A percentile compares a stretch with the other conserved stretches of the same genome.
Conservation (phyloP, 805 yeast species). For the Isabelozyma heimii region DNA sequence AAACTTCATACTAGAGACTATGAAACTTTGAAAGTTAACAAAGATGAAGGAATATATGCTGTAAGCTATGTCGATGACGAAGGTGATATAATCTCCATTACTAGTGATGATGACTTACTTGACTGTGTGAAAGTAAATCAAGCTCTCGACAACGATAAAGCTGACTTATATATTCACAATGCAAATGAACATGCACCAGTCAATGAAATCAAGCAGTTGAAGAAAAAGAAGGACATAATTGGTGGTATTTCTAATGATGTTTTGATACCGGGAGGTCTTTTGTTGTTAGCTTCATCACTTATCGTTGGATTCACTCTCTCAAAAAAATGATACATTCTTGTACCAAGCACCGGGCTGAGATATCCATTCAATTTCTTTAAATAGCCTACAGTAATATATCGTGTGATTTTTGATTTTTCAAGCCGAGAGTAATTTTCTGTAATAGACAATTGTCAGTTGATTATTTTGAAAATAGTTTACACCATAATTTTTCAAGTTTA, state of each 20-base stretch:
- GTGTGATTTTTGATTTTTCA: background rate
- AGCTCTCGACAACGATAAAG: constrained; percentile 51
- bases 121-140: constrained; percentile 68
- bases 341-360: no score
- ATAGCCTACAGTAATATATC: background rate
- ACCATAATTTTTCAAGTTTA: no score
- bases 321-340: constrained; percentile 30
- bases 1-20: constrained; percentile 43
- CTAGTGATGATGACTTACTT: constrained; percentile 66
- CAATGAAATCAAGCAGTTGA: constrained; percentile 12
- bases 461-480: no score
- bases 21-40: constrained; percentile 16
- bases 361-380: no score
- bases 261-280: constrained; percentile 61
- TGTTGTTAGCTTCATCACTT: constrained; percentile 57
- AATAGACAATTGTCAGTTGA: no score
- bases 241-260: constrained; percentile 60
- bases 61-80: constrained; percentile 82
- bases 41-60: constrained; percentile 42
- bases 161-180: constrained; percentile 71
- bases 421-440: no score
- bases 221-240: constrained; percentile 21
- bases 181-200: constrained; percentile 45
- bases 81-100: constrained; percentile 74
- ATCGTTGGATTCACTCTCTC: constrained; percentile 54